A percentile compares a stretch with the other conserved stretches of the same genome.
These are phyloP conservation scores for Agastache rugosa DNA, from an alignment of 257 asterid genomes.

Conservation along the genomic window DNA sequence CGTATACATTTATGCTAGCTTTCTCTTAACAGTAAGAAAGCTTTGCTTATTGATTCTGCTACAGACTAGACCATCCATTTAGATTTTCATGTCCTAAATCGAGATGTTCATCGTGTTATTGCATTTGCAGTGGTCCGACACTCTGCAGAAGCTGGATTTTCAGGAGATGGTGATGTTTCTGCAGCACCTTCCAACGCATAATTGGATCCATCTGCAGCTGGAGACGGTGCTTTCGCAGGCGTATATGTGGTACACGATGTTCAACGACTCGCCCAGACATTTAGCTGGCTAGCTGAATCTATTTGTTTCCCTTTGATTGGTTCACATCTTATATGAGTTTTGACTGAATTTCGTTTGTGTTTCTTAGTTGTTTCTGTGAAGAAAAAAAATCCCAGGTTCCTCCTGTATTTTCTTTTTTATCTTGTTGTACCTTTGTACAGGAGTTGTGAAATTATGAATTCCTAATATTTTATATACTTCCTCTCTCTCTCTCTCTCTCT, in stretches of 20 bases:
- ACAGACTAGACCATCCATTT: neutral
- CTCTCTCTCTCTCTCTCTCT: no score
- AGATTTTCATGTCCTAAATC: neutral
- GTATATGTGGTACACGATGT: conserved; percentile 94
- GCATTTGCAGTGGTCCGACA: conserved; percentile 76
- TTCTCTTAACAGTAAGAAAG: conserved; percentile 75
- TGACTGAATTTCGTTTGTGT: neutral
- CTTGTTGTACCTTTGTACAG: conserved; percentile 13
- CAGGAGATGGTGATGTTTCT: conserved; percentile 99
- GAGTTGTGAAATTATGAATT: neutral
- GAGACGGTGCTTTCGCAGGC: conserved; percentile 95
- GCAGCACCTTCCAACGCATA: conserved; percentile 90
- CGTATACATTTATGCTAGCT: conserved; percentile 91
- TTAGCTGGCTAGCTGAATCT: conserved; percentile 69
- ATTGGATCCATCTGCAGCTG: conserved; percentile 81
- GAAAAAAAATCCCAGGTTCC: neutral
- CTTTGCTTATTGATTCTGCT: neutral
- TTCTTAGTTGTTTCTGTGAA: neutral
- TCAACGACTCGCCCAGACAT: conserved; percentile 90
- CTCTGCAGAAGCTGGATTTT: conserved; percentile 84
- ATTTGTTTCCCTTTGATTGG: neutral
- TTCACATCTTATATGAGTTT: neutral
- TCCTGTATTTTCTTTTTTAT: neutral
- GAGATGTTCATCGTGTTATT: neutral
- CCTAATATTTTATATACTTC: neutral